phyloP scores from a whole-genome alignment of 768 basidiomycete genomes.

The Phanerochaete carnosa region DNA sequence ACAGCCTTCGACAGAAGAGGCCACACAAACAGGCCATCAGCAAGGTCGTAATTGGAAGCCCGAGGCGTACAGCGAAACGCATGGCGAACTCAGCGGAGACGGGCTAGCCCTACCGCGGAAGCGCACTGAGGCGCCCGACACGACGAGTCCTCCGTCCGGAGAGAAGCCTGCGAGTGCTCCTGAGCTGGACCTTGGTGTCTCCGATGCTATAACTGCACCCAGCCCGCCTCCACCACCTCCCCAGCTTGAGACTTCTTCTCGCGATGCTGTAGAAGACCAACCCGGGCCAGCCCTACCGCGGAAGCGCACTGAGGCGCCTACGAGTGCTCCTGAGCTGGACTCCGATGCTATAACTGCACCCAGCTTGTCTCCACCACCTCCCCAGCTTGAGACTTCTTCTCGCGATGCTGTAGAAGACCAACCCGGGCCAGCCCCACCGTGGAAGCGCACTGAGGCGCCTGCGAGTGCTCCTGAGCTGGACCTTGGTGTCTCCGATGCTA shows the following conservation, averaged over 20 bases:
- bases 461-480: slow-evolving; percentile 1
- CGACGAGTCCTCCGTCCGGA: no score
- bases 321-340: no score
- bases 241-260: neutral
- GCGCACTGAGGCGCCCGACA: neutral
- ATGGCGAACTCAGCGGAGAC: neutral
- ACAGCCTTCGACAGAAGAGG: neutral
- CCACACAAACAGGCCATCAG: no score
- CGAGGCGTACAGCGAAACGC: neutral
- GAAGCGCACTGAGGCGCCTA: no score
- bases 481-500: neutral
- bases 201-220: neutral
- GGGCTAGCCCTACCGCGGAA: neutral
- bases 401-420: neutral
- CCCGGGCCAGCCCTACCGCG: neutral
- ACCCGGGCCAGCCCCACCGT: neutral
- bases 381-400: neutral
- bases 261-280: neutral
- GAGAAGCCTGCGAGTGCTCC: slow-evolving; percentile 3
- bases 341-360: neutral
- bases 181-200: neutral
- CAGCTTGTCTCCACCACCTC: neutral
- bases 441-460: neutral
- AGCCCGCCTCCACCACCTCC: neutral
- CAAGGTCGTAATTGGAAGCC: no score